phyloP scores from a whole-genome alignment of 495 filamentous ascomycete genomes.

The Neohortaea acidophila region DNA sequence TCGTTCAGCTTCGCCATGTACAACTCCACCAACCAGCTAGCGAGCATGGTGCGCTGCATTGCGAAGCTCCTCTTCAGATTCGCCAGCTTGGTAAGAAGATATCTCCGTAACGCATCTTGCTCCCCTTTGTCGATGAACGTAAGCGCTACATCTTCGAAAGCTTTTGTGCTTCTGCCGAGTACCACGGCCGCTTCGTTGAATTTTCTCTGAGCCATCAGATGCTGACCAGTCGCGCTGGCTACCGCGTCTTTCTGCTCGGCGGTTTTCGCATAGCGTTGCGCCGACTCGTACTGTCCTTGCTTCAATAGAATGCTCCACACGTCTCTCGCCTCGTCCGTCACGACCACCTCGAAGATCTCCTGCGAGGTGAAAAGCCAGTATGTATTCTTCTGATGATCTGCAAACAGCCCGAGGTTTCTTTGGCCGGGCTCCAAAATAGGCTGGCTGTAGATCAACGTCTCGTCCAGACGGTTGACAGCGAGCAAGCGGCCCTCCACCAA shows the following conservation, averaged over 20 bases:
- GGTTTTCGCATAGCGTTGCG: slow-evolving; percentile 61
- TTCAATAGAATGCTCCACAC: slow-evolving; percentile 85
- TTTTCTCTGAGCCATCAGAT: slow-evolving; percentile 60
- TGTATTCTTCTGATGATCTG: slow-evolving; percentile 83
- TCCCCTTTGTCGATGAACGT: slow-evolving; percentile 79
- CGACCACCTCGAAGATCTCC: slow-evolving; percentile 86
- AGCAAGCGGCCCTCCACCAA: slow-evolving; percentile 69
- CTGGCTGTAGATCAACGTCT: slow-evolving; percentile 72
- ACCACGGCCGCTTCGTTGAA: slow-evolving; percentile 74
- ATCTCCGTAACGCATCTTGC: slow-evolving; percentile 81
- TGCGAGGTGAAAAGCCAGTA: slow-evolving; percentile 87
- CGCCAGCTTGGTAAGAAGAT: slow-evolving; percentile 68
- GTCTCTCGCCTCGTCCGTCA: slow-evolving; percentile 78
- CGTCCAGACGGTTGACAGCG: slow-evolving; percentile 71
- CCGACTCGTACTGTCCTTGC: slow-evolving; percentile 71
- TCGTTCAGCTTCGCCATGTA: slow-evolving; percentile 96
- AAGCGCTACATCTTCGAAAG: slow-evolving; percentile 85
- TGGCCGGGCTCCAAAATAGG: slow-evolving; percentile 68
- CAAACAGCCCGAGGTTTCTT: slow-evolving; percentile 59
- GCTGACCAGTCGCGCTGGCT: slow-evolving; percentile 77
- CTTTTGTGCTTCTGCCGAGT: slow-evolving; percentile 89
- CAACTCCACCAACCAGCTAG: slow-evolving; percentile 85
- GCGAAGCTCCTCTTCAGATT: slow-evolving; percentile 65
- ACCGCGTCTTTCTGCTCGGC: slow-evolving; percentile 72
- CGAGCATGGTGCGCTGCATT: slow-evolving; percentile 92